Conservation (phyloP, 2,329 filamentous ascomycete species). For the Aspergillus sp. region DNA sequence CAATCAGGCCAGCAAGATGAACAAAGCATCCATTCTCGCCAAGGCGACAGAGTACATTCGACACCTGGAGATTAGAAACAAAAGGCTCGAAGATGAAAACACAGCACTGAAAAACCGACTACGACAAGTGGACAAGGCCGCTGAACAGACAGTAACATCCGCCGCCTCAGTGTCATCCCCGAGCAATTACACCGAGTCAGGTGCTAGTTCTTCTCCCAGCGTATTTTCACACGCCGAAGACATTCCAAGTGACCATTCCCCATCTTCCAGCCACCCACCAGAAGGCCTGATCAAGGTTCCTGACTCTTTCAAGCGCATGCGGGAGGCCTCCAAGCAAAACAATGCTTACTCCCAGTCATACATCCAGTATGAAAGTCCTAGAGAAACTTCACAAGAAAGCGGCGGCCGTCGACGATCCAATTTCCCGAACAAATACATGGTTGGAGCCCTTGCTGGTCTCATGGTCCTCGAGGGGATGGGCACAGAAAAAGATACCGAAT, state of each 20-base stretch:
- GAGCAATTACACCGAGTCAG: constrained; percentile 34
- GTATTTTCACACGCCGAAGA: constrained; percentile 39
- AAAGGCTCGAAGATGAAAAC: constrained; percentile 76
- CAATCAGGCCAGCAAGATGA: constrained; percentile 85
- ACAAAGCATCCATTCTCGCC: constrained; percentile 93
- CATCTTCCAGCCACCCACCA: constrained; percentile 28
- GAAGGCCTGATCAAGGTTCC: constrained; percentile 42
- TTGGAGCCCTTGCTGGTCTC: constrained; percentile 83
- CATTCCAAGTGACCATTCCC: constrained; percentile 23
- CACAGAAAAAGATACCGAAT: constrained; percentile 60
- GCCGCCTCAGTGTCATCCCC: constrained; percentile 36
- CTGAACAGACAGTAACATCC: constrained; percentile 36
- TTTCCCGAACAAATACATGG: constrained; percentile 72
- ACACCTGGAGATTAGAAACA: constrained; percentile 87
- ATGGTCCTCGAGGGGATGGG: constrained; percentile 84
- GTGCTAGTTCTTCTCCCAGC: constrained; percentile 32
- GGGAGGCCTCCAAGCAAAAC: constrained; percentile 28
- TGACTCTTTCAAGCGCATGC: constrained; percentile 39
- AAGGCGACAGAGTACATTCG: constrained; percentile 96
- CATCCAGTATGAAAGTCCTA: constrained; percentile 20
- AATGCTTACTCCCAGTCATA: constrained; percentile 36
- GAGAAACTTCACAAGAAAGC: constrained; percentile 32
- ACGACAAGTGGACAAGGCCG: constrained; percentile 67
- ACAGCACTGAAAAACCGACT: constrained; percentile 71
- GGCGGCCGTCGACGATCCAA: constrained; percentile 45